phyloP scores from a whole-genome alignment of 352 stramenopile species.

The Phytophthora cajani region DNA sequence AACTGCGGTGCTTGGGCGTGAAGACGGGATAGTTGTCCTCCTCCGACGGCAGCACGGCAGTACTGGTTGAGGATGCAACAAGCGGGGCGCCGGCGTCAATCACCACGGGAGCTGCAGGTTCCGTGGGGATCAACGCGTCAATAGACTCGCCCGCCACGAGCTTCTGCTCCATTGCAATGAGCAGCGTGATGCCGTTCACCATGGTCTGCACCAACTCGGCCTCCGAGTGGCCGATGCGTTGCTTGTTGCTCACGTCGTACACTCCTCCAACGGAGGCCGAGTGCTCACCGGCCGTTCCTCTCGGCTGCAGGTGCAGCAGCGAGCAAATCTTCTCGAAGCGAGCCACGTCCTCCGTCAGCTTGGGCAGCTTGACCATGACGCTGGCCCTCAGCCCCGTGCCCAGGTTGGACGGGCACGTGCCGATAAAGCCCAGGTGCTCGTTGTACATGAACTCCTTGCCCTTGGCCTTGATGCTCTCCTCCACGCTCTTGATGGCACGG shows the following conservation, averaged over 20 bases:
- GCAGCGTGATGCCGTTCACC: conserved; percentile 92
- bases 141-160: conserved; percentile 70
- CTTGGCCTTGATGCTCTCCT: conserved; percentile 79
- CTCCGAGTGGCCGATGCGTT: conserved; percentile 93
- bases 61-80: conserved; percentile 50
- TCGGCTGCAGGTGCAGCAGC: conserved; percentile 80
- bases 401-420: conserved; percentile 89
- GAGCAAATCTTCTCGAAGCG: conserved; percentile 80
- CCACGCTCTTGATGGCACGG: conserved; percentile 77
- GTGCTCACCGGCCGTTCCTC: conserved; percentile 87
- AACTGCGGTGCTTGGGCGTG: conserved; percentile 81
- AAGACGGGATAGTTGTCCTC: conserved; percentile 84
- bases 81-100: conserved; percentile 66
- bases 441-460: conserved; percentile 88
- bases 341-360: conserved; percentile 82
- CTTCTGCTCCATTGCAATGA: conserved; percentile 92
- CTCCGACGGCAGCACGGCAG: conserved; percentile 61
- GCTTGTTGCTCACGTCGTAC: conserved; percentile 95
- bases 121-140: conserved; percentile 74
- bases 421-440: conserved; percentile 86
- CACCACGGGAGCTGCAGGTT: conserved; percentile 50
- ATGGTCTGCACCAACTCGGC: conserved; percentile 96
- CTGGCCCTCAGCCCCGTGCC: conserved; percentile 85
- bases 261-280: conserved; percentile 83
- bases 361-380: conserved; percentile 89